A percentile compares a stretch with the other conserved stretches of the same genome.
These are phyloP conservation scores for Dioscorea dumetorum DNA, from an alignment of 106 monocot species.

Conservation along the genomic window DNA sequence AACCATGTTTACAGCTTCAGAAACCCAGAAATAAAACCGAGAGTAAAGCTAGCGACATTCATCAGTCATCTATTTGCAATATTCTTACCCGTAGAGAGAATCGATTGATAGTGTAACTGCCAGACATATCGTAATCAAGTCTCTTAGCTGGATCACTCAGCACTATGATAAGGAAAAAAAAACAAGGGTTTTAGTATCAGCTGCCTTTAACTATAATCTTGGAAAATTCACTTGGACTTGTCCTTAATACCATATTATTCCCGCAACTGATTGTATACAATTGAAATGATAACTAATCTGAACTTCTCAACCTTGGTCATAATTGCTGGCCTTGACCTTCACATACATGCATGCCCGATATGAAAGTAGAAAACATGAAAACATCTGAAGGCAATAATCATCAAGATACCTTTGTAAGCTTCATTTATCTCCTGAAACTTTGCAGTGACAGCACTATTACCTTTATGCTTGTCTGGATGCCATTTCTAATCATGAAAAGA, in stretches of 20 bases:
- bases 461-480: conserved; percentile 68
- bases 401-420: conserved; percentile 50
- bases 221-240: too few relatives aligned
- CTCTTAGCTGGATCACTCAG: conserved; percentile 60
- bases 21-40: neutral
- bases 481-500: conserved; percentile 31
- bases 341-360: too few relatives aligned
- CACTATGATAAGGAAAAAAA: conserved; percentile 30
- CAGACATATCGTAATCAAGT: conserved; percentile 54
- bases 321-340: too few relatives aligned
- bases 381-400: too few relatives aligned
- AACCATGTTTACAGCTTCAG: neutral
- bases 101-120: conserved; percentile 42
- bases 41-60: neutral
- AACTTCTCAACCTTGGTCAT: too few relatives aligned
- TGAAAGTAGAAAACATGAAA: too few relatives aligned
- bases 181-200: too few relatives aligned
- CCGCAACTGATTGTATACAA: too few relatives aligned
- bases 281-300: too few relatives aligned
- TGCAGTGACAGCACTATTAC: conserved; percentile 33
- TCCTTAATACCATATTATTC: too few relatives aligned
- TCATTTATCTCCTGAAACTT: conserved; percentile 67
- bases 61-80: neutral
- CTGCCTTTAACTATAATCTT: too few relatives aligned
- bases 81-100: conserved; percentile 49